Evolutionary conservation across 2,329 filamentous ascomycete genomes (phyloP).

Genomic region (Penicillium sp.): DNA sequence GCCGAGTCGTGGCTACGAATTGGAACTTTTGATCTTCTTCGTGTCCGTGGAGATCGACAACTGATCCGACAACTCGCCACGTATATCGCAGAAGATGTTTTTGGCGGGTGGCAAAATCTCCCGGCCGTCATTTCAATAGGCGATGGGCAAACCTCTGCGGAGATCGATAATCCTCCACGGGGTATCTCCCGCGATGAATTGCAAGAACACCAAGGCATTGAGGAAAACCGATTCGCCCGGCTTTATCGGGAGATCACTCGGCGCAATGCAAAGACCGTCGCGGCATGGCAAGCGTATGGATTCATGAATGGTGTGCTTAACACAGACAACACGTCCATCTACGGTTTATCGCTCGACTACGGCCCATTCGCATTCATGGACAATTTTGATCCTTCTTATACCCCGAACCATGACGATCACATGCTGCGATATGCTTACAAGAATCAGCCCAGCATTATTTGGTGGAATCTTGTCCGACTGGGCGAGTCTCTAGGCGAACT

Average conservation of each 20-base stretch:
- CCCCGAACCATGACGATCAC: conserved; percentile 92
- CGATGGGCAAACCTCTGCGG: conserved; percentile 34
- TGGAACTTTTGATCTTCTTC: conserved; percentile 91
- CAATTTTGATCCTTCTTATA: conserved; percentile 90
- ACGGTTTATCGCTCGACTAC: conserved; percentile 85
- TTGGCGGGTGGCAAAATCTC: conserved; percentile 79
- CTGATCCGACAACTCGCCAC: conserved; percentile 68
- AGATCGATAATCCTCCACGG: conserved; percentile 44
- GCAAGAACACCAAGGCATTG: conserved; percentile 61
- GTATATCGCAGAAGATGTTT: conserved; percentile 82
- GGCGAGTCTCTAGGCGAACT: conserved; percentile 86
- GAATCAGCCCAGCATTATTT: conserved; percentile 92
- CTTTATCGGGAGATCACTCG: conserved; percentile 83
- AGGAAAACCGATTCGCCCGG: conserved; percentile 80
- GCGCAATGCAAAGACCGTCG: conserved; percentile 80
- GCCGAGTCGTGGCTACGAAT: conserved; percentile 87
- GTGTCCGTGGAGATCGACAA: conserved; percentile 70
- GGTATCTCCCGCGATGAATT: conserved; percentile 53
- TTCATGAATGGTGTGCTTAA: conserved; percentile 99
- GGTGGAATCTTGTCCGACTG: conserved; percentile 94
- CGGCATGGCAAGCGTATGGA: conserved; percentile 95
- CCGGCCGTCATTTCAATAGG: conserved; percentile 52
- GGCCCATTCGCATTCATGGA: conserved; percentile 98
- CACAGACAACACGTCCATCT: conserved; percentile 92
- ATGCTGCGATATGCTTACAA: conserved; percentile 83